Evolutionary conservation across 495 filamentous ascomycete genomes (phyloP), one percentile per base, ranked within the genome.

Genomic region (Aeminium ludgeri): DNA sequence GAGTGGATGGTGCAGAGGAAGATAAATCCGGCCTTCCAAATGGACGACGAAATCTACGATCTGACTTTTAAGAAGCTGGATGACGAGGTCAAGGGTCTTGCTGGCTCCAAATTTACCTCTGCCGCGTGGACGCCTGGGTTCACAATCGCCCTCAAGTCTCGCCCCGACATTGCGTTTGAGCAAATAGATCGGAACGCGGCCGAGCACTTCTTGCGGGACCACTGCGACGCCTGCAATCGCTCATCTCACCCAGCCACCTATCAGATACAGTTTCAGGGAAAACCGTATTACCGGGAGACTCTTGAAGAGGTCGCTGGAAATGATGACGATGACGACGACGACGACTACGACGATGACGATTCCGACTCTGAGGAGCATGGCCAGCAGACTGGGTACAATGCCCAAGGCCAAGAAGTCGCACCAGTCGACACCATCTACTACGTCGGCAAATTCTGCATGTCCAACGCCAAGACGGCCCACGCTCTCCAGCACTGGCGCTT

Each of bases 1-100:
- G 80, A 83, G 56, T 92, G 82, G 82, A 75, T 87, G 58, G 74
- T 92, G 1, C 73, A 76, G 40, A 76, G 73, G 51, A 74, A 78
- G 44, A 62, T 94, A 30, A 79, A 87, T 48, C 82, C 82, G 1
- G 74, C 68, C 0, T 91, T 87, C 49, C 60, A 68, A 2, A 66
- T 73, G 15, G 60, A 69, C 1, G 73, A 82, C 40, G 59, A 65
- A 2, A 59, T 85, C 8, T 94, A 86, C 49, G 43, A 62, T 18
- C 65, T 82, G 18, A 77, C 82, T 0, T 86, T 87, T 59, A 58
- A 58, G 19, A 87, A 86, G 48, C 61, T 94, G 0, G 69, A 83
- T 43, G 72, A 80, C 45, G 79, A 84, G 51, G 72, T 82, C 33
- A 64, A 65, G 11, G 77, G 70, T 1, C 68, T 80, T 0, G 75